Conservation (phyloP, 2,329 filamentous ascomycete species). For the Phialocephala subalpina region DNA sequence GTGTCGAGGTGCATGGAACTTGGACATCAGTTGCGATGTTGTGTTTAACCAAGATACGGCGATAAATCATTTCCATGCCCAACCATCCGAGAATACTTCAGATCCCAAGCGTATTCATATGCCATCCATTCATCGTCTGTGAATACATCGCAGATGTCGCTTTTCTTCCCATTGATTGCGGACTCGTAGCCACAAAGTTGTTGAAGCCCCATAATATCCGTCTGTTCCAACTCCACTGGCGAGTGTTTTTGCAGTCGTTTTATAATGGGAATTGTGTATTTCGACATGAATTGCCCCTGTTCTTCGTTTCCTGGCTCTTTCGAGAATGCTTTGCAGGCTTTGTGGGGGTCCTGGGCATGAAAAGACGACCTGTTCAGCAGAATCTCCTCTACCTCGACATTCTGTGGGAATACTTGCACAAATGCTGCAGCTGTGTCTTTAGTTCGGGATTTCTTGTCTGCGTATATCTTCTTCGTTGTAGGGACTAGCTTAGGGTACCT, state of each 20-base stretch:
- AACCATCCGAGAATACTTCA: conserved; percentile 70
- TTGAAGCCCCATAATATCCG: conserved; percentile 72
- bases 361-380: conserved; percentile 63
- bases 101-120: conserved; percentile 71
- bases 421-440: conserved; percentile 42
- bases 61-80: conserved; percentile 68
- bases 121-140: conserved; percentile 69
- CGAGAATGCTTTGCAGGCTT: conserved; percentile 65
- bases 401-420: conserved; percentile 38
- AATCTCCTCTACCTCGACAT: conserved; percentile 39
- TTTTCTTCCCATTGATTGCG: conserved; percentile 66
- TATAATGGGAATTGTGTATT: conserved; percentile 68
- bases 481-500: conserved; percentile 40
- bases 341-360: conserved; percentile 49
- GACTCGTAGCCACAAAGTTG: conserved; percentile 72
- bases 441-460: conserved; percentile 42
- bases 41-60: conserved; percentile 71
- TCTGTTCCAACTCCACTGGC: conserved; percentile 68
- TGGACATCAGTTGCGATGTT: conserved; percentile 57
- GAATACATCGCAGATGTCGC: conserved; percentile 69
- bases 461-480: conserved; percentile 42
- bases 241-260: conserved; percentile 60
- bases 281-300: conserved; percentile 51
- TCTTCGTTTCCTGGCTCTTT: conserved; percentile 40
- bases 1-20: conserved; percentile 37